Conservation (phyloP, 176 grass and related monocot genomes). For the Pharus latifolius region DNA sequence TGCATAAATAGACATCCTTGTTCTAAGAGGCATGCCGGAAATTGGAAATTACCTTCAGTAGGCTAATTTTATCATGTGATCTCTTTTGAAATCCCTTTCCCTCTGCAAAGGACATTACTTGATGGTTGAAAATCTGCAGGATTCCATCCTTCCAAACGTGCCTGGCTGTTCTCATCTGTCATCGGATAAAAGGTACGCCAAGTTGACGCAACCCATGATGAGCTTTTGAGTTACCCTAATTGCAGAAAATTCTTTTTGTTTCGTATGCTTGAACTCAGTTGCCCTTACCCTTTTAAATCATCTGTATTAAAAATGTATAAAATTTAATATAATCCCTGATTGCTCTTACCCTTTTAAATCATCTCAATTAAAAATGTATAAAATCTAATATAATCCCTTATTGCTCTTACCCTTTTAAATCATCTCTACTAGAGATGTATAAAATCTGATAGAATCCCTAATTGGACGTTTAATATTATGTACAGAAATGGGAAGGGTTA, state of each 20-base stretch:
- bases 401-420: too few relatives aligned
- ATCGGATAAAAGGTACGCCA: not conserved
- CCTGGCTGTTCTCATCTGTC: not conserved
- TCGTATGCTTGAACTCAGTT: constrained; percentile 3
- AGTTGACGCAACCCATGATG: not conserved
- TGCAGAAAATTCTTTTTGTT: not conserved
- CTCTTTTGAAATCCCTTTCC: too few relatives aligned
- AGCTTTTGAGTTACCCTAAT: constrained; percentile 3
- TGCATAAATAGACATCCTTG: too few relatives aligned
- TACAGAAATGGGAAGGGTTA: not conserved
- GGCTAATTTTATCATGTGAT: too few relatives aligned
- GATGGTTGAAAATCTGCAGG: not conserved
- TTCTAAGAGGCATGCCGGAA: too few relatives aligned
- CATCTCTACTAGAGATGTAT: not conserved
- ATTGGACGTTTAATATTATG: constrained; percentile 16
- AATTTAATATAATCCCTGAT: constrained; percentile 5
- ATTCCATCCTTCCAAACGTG: not conserved
- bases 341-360: too few relatives aligned
- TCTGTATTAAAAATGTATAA: not conserved
- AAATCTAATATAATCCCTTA: constrained; percentile 2
- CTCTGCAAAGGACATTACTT: too few relatives aligned
- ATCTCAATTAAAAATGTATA: not conserved
- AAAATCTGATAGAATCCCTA: not conserved
- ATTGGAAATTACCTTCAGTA: too few relatives aligned
- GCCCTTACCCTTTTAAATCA: not conserved